Percentiles rank a stretch among this genome's conserved stretches.
Evolutionary conservation across 768 basidiomycete species (phyloP).

Genomic region (Mycena venus): DNA sequence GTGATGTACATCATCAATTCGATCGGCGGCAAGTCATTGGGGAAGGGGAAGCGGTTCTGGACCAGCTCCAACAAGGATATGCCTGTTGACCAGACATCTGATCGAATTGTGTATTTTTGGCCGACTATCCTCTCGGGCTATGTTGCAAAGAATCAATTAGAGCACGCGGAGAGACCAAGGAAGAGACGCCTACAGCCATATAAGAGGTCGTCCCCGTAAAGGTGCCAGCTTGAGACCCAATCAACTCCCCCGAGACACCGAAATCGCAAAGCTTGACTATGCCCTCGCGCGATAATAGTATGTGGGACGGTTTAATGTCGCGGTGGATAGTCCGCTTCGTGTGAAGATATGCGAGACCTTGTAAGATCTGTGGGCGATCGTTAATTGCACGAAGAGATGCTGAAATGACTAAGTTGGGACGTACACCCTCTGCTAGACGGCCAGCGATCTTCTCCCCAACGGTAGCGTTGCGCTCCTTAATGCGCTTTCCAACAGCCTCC

Average conservation of each 20-base stretch:
- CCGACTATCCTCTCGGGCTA: slow-evolving; percentile 95
- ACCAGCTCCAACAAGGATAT: slow-evolving; percentile 95
- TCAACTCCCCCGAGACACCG: slow-evolving; percentile 96
- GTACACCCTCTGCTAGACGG: slow-evolving; percentile 92
- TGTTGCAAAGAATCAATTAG: slow-evolving; percentile 43
- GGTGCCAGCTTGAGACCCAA: slow-evolving; percentile 92
- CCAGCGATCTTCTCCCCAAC: slow-evolving; percentile 92
- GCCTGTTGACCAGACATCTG: slow-evolving; percentile 98
- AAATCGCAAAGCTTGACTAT: slow-evolving; percentile 95
- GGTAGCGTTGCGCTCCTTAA: slow-evolving; percentile 81
- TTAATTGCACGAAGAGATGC: slow-evolving; percentile 17
- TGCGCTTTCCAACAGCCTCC: slow-evolving; percentile 88
- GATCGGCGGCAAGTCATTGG: slow-evolving; percentile 91
- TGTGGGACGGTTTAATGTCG: slow-evolving; percentile 95
- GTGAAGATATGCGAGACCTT: slow-evolving; percentile 95
- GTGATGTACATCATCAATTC: slow-evolving; percentile 95
- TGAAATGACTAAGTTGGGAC: slow-evolving; percentile 43
- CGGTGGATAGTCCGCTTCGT: slow-evolving; percentile 93
- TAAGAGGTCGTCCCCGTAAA: slow-evolving; percentile 98
- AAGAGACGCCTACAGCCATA: slow-evolving; percentile 87
- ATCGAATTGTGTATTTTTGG: slow-evolving; percentile 91
- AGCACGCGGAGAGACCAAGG: not conserved
- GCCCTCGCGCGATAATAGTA: slow-evolving; percentile 90
- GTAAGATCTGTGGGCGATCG: slow-evolving; percentile 71
- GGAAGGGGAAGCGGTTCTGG: slow-evolving; percentile 95